phyloP scores from a whole-genome alignment of 2,329 filamentous ascomycete species.

The Sporothrix sp. region DNA sequence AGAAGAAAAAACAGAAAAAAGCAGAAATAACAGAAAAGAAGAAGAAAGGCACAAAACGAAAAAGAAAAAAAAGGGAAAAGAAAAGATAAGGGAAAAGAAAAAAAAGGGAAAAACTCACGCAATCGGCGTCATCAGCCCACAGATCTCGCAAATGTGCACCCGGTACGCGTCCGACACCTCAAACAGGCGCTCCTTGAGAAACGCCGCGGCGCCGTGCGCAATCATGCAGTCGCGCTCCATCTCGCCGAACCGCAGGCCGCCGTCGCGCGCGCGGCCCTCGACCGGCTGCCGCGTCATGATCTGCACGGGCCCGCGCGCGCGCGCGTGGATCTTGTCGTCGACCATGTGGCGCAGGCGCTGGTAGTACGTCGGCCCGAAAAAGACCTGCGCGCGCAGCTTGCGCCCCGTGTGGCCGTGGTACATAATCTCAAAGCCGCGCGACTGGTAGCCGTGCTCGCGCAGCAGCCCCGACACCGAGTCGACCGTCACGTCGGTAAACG shows the following conservation, averaged over 20 bases:
- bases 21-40: not conserved
- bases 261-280: constrained; percentile 94
- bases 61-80: not conserved
- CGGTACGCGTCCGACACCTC: constrained; percentile 97
- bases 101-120: constrained; percentile 58
- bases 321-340: constrained; percentile 99
- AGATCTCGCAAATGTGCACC: constrained; percentile 97
- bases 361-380: constrained; percentile 97
- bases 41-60: not conserved
- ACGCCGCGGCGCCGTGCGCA: constrained; percentile 93
- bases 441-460: constrained; percentile 86
- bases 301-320: constrained; percentile 90
- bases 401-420: constrained; percentile 96
- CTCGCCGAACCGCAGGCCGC: constrained; percentile 98
- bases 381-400: constrained; percentile 89
- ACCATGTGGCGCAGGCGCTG: constrained; percentile 99
- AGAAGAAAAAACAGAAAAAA: too few species aligned
- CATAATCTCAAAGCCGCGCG: constrained; percentile 95
- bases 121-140: constrained; percentile 96
- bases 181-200: constrained; percentile 94
- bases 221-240: constrained; percentile 99
- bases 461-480: constrained; percentile 83
- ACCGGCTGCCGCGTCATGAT: constrained; percentile 96
- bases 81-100: not conserved
- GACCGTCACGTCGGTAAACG: constrained; percentile 95